Percentiles rank a stretch among this genome's conserved stretches.
These are phyloP conservation scores for Phytophthora ohioensis DNA, from an alignment of 352 stramenopile genomes.

Conservation along the genomic window DNA sequence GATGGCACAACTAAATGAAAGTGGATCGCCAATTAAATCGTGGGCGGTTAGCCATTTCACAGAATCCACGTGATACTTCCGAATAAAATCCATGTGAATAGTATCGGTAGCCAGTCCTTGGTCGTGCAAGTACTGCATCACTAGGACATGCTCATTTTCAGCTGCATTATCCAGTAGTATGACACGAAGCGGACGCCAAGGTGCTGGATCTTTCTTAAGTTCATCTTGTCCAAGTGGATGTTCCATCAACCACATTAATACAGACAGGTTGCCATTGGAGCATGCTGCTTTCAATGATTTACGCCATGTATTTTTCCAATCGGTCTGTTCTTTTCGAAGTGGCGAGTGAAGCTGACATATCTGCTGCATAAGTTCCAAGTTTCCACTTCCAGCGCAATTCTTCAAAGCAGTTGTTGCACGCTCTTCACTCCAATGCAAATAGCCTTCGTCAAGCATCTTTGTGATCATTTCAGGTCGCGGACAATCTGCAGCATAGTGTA, in stretches of 20 bases:
- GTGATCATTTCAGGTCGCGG: neutral
- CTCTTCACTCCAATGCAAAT: slow-evolving; percentile 4
- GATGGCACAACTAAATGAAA: neutral
- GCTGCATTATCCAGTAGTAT: neutral
- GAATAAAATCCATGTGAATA: neutral
- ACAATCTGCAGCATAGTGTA: slow-evolving; percentile 1
- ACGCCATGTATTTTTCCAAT: slow-evolving; percentile 1
- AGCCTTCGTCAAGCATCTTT: slow-evolving; percentile 8
- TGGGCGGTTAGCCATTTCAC: slow-evolving; percentile 4
- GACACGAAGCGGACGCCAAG: too few species aligned
- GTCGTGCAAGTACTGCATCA: slow-evolving; percentile 9
- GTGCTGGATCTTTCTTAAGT: neutral
- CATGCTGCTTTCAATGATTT: neutral
- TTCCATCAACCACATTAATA: slow-evolving; percentile 4
- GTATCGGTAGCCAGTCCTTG: neutral
- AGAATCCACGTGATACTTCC: neutral
- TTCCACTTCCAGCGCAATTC: slow-evolving; percentile 4
- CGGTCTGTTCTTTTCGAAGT: neutral
- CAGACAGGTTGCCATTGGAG: neutral
- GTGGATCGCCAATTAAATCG: neutral
- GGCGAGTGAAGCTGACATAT: slow-evolving; percentile 16
- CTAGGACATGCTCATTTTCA: neutral
- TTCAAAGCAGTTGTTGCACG: neutral
- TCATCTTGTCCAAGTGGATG: neutral
- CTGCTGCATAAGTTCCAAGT: slow-evolving; percentile 7